phyloP scores from a whole-genome alignment of 2,329 filamentous ascomycete genomes.

The Gaeumannomyces tritici region DNA sequence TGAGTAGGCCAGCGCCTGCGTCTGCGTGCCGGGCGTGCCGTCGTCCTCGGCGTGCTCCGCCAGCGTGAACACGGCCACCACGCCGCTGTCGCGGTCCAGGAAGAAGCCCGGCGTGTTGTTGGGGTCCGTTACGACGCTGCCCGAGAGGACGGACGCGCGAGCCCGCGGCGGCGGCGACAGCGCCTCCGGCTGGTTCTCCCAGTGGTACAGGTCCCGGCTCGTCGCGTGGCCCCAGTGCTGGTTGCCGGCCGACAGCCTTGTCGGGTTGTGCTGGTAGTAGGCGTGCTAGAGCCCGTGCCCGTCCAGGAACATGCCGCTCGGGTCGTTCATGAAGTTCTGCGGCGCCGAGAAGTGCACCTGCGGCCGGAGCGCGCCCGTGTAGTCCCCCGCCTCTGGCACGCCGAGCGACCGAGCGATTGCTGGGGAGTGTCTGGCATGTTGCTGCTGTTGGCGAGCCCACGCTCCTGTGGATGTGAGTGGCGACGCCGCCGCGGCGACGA shows the following conservation, averaged over 20 bases:
- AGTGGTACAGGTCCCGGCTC: conserved; percentile 50
- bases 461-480: too few species aligned
- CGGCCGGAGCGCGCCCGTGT: conserved; percentile 27
- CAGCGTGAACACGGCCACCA: conserved; percentile 48
- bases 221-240: conserved; percentile 62
- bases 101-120: conserved; percentile 62
- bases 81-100: conserved; percentile 30
- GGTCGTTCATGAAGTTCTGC: conserved; percentile 46
- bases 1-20: conserved; percentile 53
- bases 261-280: conserved; percentile 46
- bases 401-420: background rate
- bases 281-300: conserved; percentile 49
- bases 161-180: conserved; percentile 38
- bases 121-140: conserved; percentile 47
- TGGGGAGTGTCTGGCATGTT: too few species aligned
- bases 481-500: too few species aligned
- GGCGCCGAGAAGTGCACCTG: conserved; percentile 49
- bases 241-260: conserved; percentile 30
- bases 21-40: conserved; percentile 30
- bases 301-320: conserved; percentile 54
- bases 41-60: conserved; percentile 24
- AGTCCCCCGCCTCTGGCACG: conserved; percentile 15
- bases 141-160: conserved; percentile 36
- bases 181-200: conserved; percentile 55
- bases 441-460: too few species aligned